These are phyloP conservation scores for Lactuca sativa DNA, from an alignment of 129 eudicot species.

Conservation along the genomic window DNA sequence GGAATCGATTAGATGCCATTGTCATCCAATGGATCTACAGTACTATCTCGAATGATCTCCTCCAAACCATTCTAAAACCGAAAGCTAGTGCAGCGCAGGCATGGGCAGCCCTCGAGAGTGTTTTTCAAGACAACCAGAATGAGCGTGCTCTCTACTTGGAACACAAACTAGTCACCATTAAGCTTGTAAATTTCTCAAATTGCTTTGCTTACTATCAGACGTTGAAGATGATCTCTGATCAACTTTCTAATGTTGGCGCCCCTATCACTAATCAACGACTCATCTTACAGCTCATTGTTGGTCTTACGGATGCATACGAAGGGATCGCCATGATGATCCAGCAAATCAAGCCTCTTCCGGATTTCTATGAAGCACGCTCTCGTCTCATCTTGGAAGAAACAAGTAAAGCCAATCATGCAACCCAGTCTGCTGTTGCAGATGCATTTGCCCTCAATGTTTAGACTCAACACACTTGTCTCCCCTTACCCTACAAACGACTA, in stretches of 20 bases:
- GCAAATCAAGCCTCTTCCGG: not conserved
- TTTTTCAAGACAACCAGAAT: too few relatives aligned
- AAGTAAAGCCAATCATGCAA: not conserved
- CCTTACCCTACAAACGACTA: too few relatives aligned
- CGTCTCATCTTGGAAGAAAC: not conserved
- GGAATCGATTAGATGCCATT: not conserved
- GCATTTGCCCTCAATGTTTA: not conserved
- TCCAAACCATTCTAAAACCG: not conserved
- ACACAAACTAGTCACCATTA: too few relatives aligned
- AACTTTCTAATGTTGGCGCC: too few relatives aligned
- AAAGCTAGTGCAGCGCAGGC: not conserved
- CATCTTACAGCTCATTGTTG: not conserved
- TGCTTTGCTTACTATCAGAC: too few relatives aligned
- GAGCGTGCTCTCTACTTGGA: too few relatives aligned
- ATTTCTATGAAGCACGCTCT: not conserved
- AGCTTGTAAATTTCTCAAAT: too few relatives aligned
- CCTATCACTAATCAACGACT: not conserved
- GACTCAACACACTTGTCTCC: too few relatives aligned
- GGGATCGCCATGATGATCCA: not conserved
- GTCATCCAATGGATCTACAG: conserved; percentile 4
- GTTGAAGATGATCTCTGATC: too few relatives aligned
- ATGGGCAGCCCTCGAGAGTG: too few relatives aligned
- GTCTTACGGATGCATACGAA: not conserved
- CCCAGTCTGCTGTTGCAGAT: not conserved
- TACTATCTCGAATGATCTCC: not conserved